Evolutionary conservation across 768 basidiomycete genomes (phyloP).

Genomic region (Naganishia onofrii): DNA sequence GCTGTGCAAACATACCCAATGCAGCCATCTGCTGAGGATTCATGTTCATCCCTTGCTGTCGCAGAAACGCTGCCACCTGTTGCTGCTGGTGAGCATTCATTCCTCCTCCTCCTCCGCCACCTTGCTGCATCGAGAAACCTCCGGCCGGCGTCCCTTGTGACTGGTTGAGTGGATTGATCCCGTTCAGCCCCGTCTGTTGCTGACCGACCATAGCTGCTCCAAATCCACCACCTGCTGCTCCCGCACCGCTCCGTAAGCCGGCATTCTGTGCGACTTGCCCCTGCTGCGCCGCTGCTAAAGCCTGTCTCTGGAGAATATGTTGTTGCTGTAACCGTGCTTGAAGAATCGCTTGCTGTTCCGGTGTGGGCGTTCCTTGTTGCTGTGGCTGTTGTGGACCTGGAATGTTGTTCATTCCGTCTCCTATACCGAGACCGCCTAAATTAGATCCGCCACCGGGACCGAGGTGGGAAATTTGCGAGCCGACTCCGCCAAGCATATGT

Average conservation of each 20-base stretch:
- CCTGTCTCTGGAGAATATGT: conserved; percentile 18
- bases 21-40: conserved; percentile 17
- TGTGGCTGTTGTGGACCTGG: neutral
- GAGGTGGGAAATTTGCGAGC: too few relatives aligned
- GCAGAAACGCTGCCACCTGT: neutral
- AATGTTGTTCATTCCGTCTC: neutral
- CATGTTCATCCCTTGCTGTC: conserved; percentile 22
- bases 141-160: too few relatives aligned
- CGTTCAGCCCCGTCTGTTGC: neutral
- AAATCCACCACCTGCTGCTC: too few relatives aligned
- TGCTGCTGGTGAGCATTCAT: neutral
- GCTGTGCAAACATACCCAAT: neutral
- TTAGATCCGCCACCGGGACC: too few relatives aligned
- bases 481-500: too few relatives aligned
- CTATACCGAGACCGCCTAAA: neutral
- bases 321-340: conserved; percentile 15
- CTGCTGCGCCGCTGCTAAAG: conserved; percentile 2
- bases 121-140: neutral
- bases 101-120: neutral
- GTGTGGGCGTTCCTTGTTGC: neutral
- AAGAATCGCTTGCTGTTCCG: conserved; percentile 8
- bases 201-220: neutral
- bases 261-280: neutral
- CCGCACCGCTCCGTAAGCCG: neutral
- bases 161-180: neutral